Evolutionary conservation across 768 basidiomycete species (phyloP), one percentile per base, ranked within the genome.

Genomic region (Antrodiella citrinella): DNA sequence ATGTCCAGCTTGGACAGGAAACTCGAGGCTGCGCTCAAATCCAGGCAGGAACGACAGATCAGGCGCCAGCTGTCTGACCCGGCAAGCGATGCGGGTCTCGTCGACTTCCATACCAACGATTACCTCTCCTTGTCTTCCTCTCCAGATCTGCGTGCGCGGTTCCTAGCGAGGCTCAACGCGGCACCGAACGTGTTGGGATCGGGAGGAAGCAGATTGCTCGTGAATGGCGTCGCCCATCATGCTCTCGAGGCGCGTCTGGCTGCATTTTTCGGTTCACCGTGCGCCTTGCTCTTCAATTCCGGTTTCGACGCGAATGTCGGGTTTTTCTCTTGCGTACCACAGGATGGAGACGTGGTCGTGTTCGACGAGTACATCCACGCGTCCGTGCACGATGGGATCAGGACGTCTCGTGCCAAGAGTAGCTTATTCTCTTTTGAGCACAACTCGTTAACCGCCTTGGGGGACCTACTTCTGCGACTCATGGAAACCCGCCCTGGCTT

Each of bases 231-330:
- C 5, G 71, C 80, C 0, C 93, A 96, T 65, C 70, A 67, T 18
- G 69, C 73, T 7, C 75, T 98, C 39, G 94, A 98, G 62, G 66
- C 65, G 3, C 78, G 91, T 2, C 72, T 93, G 7, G 70, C 72
- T 2, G 56, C 46, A 1, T 86, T 89, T 62, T 91, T 93, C 66
- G 57, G 47, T 13, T 69, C 78, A 4, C 75, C 74, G 26, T 71
- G 81, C 0, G 88, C 87, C 0, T 71, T 96, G 7, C 73, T 96
- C 3, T 94, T 93, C 77, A 93, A 91, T 65, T 92, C 89, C 0
- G 93, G 93, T 0, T 94, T 85, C 64, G 93, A 95, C 65, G 91
- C 92, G 7, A 98, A 95, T 62, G 85, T 84, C 2, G 86, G 84
- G 0, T 80, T 95, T 65, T 94, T 94, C 69, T 72, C 87, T 0